Base-by-base conservation (phyloP, 768 basidiomycete species). In the Fistulinella prunicolor region DNA sequence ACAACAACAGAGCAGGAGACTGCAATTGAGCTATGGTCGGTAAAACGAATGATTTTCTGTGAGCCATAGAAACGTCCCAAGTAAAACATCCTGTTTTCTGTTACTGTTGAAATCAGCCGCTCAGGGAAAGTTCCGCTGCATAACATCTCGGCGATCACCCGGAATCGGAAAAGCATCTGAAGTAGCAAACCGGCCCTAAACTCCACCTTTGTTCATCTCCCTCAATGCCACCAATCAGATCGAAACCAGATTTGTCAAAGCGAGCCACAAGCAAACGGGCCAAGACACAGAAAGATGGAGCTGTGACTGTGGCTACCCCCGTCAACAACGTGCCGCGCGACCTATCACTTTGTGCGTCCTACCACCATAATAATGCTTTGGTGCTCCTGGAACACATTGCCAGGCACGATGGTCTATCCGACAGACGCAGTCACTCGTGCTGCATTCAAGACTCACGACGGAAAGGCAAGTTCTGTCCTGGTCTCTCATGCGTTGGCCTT, bases 361-460 rank as follows among this genome's bases (percentile, higher is more conserved):
- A 38, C 10, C 14, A 32, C 8, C 22, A 35, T 19, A 12, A 6
- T 21, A 19, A 10, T 28, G 26, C 26, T 12, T 32, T 4, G 9
- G 30, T 7, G 7, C 30, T 14, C 7, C 7, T 32, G 30, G 13
- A 32, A 9, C 9, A 7, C 24, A n/a, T 28, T 17, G 12, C 22
- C n/a, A 60, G 58, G 49, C 21, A 14, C 40, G 12, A 44, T 51
- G 0, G 19, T 41, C 3, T 60, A 60, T 39, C 63, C 63, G 0
- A 22, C 51, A 22, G 45, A 44, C 7, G 37, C 44, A 17, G 26
- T 44, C 4, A 44, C 57, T 20, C 55, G 66, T 17, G 40, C 32
- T n/a, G 17, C 55, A 4, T 69, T 64, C 46, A 56, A 44, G n/a
- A 68, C 58, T 3, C 41, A 14, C 8, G 50, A 56, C 9, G 65